Percentiles rank a stretch among this genome's conserved stretches.
Evolutionary conservation across 2,329 filamentous ascomycete genomes (phyloP).

Genomic region (Triangularia setosa): DNA sequence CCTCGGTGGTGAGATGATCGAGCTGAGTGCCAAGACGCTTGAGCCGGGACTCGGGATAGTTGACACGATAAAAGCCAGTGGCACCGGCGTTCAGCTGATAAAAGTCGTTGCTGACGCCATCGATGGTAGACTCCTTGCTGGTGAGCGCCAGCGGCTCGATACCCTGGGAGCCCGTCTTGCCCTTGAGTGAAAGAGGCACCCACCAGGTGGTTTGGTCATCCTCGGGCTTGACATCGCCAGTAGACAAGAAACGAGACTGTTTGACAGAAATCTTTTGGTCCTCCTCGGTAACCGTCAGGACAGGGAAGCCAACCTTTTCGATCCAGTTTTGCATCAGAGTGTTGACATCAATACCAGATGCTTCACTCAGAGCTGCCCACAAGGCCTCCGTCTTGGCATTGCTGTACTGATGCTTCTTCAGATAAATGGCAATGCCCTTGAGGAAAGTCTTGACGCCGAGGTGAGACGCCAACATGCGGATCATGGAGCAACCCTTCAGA

Average conservation of each 20-base stretch:
- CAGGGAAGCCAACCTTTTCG: slow-evolving; percentile 88
- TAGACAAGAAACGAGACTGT: slow-evolving; percentile 86
- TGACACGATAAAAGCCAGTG: slow-evolving; percentile 86
- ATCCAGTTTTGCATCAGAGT: slow-evolving; percentile 94
- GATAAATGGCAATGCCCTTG: slow-evolving; percentile 82
- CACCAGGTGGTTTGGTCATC: slow-evolving; percentile 95
- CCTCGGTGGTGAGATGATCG: slow-evolving; percentile 71
- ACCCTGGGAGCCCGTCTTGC: slow-evolving; percentile 61
- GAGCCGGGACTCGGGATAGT: slow-evolving; percentile 82
- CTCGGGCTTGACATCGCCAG: slow-evolving; percentile 83
- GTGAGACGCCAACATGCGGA: slow-evolving; percentile 92
- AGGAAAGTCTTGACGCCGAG: slow-evolving; percentile 86
- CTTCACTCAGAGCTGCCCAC: slow-evolving; percentile 83
- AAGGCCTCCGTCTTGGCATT: slow-evolving; percentile 89
- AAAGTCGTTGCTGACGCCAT: slow-evolving; percentile 70
- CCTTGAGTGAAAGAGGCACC: slow-evolving; percentile 84
- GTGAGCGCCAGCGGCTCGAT: slow-evolving; percentile 66
- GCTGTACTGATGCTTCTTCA: slow-evolving; percentile 82
- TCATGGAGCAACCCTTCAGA: slow-evolving; percentile 90
- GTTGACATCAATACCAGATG: slow-evolving; percentile 81
- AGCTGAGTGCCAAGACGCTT: slow-evolving; percentile 75
- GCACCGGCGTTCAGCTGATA: slow-evolving; percentile 93
- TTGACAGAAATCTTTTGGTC: slow-evolving; percentile 75
- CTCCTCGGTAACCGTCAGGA: slow-evolving; percentile 81
- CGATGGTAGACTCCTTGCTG: slow-evolving; percentile 71